Evolutionary conservation across 176 grass and related monocot species (phyloP).

Genomic region (Rhynchospora breviuscula): DNA sequence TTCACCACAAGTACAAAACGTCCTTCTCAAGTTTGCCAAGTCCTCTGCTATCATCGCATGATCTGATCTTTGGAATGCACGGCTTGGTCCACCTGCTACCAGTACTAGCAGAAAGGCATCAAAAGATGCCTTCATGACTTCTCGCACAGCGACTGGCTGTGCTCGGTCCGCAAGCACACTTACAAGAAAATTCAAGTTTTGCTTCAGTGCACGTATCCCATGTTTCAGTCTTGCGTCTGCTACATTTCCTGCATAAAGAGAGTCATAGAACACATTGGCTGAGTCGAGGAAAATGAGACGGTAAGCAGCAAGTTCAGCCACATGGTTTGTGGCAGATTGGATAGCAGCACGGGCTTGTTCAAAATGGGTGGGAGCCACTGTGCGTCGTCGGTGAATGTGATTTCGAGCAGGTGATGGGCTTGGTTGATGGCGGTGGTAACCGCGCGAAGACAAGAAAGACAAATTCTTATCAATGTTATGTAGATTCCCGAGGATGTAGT

Average conservation of each 20-base stretch:
- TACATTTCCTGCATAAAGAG: slow-evolving; percentile 42
- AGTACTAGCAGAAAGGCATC: slow-evolving; percentile 49
- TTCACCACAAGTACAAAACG: slow-evolving; percentile 37
- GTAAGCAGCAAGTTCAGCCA: slow-evolving; percentile 47
- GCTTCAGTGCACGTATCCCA: slow-evolving; percentile 38
- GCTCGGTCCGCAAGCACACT: slow-evolving; percentile 42
- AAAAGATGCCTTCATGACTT: slow-evolving; percentile 44
- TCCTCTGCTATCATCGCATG: slow-evolving; percentile 33
- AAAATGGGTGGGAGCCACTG: slow-evolving; percentile 36
- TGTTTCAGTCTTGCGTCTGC: slow-evolving; percentile 14
- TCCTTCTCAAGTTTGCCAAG: slow-evolving; percentile 40
- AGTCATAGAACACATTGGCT: slow-evolving; percentile 33
- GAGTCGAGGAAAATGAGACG: slow-evolving; percentile 64
- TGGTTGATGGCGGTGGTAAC: neutral
- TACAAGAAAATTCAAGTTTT: slow-evolving; percentile 41
- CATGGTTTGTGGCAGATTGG: slow-evolving; percentile 35
- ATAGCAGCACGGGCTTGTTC: slow-evolving; percentile 37
- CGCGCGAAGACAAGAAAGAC: slow-evolving; percentile 25
- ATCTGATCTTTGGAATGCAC: slow-evolving; percentile 38
- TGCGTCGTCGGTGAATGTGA: neutral
- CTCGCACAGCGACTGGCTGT: slow-evolving; percentile 26
- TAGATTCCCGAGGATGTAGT: slow-evolving; percentile 49
- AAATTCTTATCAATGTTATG: slow-evolving; percentile 46
- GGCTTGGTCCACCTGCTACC: slow-evolving; percentile 37
- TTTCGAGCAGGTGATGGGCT: slow-evolving; percentile 23